Evolutionary conservation across 257 asterid species (phyloP), one percentile per base, ranked within the genome.

Genomic region (Nicotiana knightiana): DNA sequence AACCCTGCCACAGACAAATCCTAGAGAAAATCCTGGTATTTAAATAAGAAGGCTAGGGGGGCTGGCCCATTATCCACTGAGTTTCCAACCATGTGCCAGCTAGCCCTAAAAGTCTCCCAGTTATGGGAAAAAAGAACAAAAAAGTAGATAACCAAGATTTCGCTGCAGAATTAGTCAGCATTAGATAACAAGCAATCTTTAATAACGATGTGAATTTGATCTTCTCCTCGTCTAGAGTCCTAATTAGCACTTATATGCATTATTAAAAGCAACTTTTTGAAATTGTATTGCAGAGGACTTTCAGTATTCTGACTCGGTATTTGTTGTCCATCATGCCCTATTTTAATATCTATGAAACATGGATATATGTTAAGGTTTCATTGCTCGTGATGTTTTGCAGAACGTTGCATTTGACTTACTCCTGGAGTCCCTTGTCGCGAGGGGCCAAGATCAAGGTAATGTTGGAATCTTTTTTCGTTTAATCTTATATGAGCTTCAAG

Each of bases 361-460:
- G 6, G 8, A 11, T 66, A 37, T 30, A 35, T n/a, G 77, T 51
- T 26, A 7, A 75, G 0, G 53, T 24, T 28, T 26, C 79, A 15
- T 15, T 1, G 17, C 81, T 83, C 76, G 76, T 43, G 70, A 67
- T 54, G 13, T 82, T 89, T 87, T 87, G 92, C 97, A 96, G 98
- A 90, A 94, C 87, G 97, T 91, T 82, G 99, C 99, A 81, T 90
- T 90, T 86, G 97, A 92, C 76, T 87, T 87, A 81, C 81, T 94
- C 89, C 89, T 86, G 84, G 98, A 94, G 81, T 91, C 94, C 76
- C 91, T 93, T 83, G 82, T 84, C 43, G 77, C 86, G 5, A 88
- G 88, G 61, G 86, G 85, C 66, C 89, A 79, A 83, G 89, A 83
- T 79, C 85, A 80, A 82, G 92, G 98, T 96, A 88, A 5, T 62